phyloP scores from a whole-genome alignment of 768 basidiomycete genomes.

The Calocybe cyanea region DNA sequence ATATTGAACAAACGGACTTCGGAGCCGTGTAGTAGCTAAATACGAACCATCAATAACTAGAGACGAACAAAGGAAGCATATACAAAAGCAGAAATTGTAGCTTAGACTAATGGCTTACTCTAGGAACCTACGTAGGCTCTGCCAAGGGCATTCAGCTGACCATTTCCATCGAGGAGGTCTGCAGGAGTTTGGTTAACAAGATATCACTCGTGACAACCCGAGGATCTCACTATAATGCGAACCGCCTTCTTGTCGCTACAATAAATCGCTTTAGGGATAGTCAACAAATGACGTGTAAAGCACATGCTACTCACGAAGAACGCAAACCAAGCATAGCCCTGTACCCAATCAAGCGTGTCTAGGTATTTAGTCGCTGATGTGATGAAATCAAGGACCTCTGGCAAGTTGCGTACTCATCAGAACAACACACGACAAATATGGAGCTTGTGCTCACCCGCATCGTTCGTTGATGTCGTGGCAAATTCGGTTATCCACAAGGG shows the following conservation, averaged over 20 bases:
- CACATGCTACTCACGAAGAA: slow-evolving; percentile 15
- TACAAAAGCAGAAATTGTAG: too few relatives aligned
- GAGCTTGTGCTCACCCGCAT: slow-evolving; percentile 12
- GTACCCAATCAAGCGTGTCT: slow-evolving; percentile 38
- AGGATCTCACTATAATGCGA: slow-evolving; percentile 19
- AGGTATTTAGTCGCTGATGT: slow-evolving; percentile 38
- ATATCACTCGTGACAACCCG: not conserved
- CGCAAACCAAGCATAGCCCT: slow-evolving; percentile 51
- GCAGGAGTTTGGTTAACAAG: not conserved
- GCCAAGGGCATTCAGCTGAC: slow-evolving; percentile 19
- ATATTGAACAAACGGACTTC: too few relatives aligned
- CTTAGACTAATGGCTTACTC: not conserved
- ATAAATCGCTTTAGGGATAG: too few relatives aligned
- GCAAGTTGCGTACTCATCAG: not conserved
- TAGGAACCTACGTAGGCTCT: slow-evolving; percentile 14
- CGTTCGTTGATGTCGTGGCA: slow-evolving; percentile 16
- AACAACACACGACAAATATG: not conserved
- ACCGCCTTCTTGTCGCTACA: slow-evolving; percentile 17
- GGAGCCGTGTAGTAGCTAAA: too few relatives aligned
- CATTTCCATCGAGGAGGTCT: slow-evolving; percentile 20
- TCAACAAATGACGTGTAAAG: not conserved
- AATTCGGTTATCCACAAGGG: slow-evolving; percentile 35
- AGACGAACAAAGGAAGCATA: too few relatives aligned
- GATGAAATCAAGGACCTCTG: slow-evolving; percentile 36
- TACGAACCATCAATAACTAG: too few relatives aligned